Conservation (phyloP, 805 yeast genomes). For the Hanseniaspora osmophila region DNA sequence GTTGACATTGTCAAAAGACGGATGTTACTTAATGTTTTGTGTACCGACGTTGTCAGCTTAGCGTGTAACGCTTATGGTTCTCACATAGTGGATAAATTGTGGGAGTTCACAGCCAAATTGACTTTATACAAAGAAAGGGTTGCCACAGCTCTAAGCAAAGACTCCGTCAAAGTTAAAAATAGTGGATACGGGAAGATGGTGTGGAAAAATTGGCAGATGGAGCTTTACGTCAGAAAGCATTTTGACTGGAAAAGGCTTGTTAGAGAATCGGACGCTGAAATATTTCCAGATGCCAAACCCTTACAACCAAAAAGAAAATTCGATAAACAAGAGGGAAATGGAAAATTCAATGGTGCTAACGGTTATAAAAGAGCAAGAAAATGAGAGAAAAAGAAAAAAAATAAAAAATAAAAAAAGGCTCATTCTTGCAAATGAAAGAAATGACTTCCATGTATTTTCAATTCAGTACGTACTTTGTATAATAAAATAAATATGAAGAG, state of each 20-base stretch:
- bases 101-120: constrained; percentile 65
- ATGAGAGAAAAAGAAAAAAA: constrained; percentile 3
- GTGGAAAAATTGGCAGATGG: constrained; percentile 93
- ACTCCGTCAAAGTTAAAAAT: constrained; percentile 59
- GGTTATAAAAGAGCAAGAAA: constrained; percentile 5
- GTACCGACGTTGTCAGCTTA: constrained; percentile 42
- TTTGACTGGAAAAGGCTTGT: constrained; percentile 68
- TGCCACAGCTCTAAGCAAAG: constrained; percentile 48
- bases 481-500: no score
- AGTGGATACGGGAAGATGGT: constrained; percentile 80
- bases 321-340: not conserved
- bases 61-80: constrained; percentile 84
- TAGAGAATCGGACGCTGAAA: constrained; percentile 35
- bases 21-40: constrained; percentile 50
- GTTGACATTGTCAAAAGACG: constrained; percentile 44
- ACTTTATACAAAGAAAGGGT: constrained; percentile 79
- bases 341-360: not conserved
- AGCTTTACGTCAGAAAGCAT: constrained; percentile 55
- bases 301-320: constrained; percentile 13
- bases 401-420: no score
- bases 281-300: constrained; percentile 25
- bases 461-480: no score
- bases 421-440: no score
- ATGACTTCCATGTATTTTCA: constrained; percentile 1
- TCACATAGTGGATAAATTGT: constrained; percentile 72